Evolutionary conservation across 805 yeast species (phyloP), one percentile per base, ranked within the genome.

Genomic region (Ogataea nitratoaversa): DNA sequence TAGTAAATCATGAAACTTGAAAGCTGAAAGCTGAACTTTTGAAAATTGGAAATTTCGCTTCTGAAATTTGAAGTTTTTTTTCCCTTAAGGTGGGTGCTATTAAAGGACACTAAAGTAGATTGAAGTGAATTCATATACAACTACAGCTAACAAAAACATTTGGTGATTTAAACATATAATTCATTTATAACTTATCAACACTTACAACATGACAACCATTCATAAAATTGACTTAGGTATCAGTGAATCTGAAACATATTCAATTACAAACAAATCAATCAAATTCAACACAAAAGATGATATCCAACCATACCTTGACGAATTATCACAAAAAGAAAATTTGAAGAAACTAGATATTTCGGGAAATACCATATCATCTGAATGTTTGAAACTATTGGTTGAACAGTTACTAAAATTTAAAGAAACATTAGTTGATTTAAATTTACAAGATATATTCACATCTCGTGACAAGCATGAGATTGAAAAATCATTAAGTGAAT

Each of bases 401-500:
- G 68, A 74, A 33, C 72, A 77, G 8, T 62, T 81, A 46, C 47
- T 68, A n/a, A 43, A 45, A 9, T 60, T 65, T 28, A 59, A 60
- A 32, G 69, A 68, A 37, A 68, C 78, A 42, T 67, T 79, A 53
- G 74, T 69, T 46, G 90, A 82, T 52, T 78, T 88, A 44, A 79
- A 91, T 61, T 79, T 93, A 51, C 90, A 95, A 37, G 99, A 93
- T 63, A 74, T 93, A 48, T 93, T 87, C 68, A 93, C 98, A 20
- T 95, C 98, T 11, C 78, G 99, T 59, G 76, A 91, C 50, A 89
- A 88, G 54, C 90, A 90, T 43, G 99, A 93, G 66, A 95, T 93
- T 47, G 98, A 97, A 17, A 76, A 79, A 48, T 79, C 95, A 4
- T 73, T 93, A 59, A 77, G 76, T 43, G 70, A 72, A 49, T 69